phyloP scores from a whole-genome alignment of 345 rosid species.

The Salix koriyanagi region DNA sequence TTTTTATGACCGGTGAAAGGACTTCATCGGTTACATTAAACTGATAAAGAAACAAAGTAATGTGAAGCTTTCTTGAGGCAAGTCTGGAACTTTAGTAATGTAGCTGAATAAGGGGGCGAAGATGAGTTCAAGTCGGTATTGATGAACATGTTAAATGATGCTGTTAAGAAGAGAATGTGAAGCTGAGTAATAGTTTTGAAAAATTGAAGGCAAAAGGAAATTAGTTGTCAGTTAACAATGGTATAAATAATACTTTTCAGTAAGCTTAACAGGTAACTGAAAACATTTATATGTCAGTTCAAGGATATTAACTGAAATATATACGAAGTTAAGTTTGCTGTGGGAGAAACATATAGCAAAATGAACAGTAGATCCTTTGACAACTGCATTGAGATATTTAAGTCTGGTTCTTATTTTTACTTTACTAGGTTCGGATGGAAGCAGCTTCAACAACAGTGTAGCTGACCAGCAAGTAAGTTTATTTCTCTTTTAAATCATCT shows the following conservation, averaged over 20 bases:
- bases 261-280: neutral
- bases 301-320: neutral
- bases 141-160: neutral
- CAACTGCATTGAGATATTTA: constrained; percentile 1
- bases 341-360: neutral
- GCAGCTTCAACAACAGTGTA: constrained; percentile 88
- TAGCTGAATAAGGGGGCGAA: neutral
- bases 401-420: constrained; percentile 6
- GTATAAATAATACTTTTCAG: neutral
- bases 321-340: neutral
- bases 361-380: neutral
- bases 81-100: neutral
- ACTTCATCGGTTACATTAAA: neutral
- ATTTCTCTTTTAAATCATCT: neutral
- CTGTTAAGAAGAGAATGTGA: neutral
- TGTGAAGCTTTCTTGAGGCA: neutral
- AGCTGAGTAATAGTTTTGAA: neutral
- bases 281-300: neutral
- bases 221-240: neutral
- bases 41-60: neutral
- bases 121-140: neutral
- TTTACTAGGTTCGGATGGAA: constrained; percentile 62
- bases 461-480: constrained; percentile 87
- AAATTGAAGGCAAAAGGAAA: neutral
- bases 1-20: neutral